These are phyloP conservation scores for Uronychia setigera DNA, from an alignment of 73 alveolate genomes.

Conservation along the genomic window DNA sequence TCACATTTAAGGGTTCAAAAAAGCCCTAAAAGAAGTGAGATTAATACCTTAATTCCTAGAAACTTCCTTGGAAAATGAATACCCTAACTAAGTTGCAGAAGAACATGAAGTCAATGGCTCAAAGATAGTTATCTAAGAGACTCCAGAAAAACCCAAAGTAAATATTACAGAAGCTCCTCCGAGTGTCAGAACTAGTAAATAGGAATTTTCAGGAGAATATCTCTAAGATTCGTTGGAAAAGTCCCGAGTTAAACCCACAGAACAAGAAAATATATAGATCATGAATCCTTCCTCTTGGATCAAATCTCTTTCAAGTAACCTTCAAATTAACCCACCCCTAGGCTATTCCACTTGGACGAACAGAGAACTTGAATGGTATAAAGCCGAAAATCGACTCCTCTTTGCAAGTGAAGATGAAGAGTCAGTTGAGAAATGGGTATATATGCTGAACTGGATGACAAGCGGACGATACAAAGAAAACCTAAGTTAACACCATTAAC, in stretches of 20 bases:
- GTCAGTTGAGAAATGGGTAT: constrained; percentile 53
- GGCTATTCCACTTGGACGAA: constrained; percentile 34
- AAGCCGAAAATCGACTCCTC: constrained; percentile 44
- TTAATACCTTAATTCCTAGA: too few relatives aligned
- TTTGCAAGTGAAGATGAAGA: constrained; percentile 48
- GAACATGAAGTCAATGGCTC: too few relatives aligned
- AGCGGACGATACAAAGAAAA: background rate
- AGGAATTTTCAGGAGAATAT: constrained; percentile 3
- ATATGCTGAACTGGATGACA: constrained; percentile 34
- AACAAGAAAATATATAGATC: constrained; percentile 10
- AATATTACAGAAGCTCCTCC: too few relatives aligned
- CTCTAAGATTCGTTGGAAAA: constrained; percentile 4
- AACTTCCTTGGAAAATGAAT: too few relatives aligned
- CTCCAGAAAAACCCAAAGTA: too few relatives aligned
- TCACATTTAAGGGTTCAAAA: too few relatives aligned
- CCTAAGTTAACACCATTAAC: background rate
- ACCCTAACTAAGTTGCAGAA: too few relatives aligned
- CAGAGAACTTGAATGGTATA: constrained; percentile 56
- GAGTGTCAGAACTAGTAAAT: too few relatives aligned
- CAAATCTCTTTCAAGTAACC: constrained; percentile 31
- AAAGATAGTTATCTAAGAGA: too few relatives aligned
- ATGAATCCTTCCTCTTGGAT: constrained; percentile 44
- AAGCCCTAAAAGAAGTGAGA: too few relatives aligned
- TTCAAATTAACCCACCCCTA: background rate
- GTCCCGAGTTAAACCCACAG: constrained; percentile 15